Percentiles rank a stretch among this genome's conserved stretches.
These are phyloP conservation scores for Heterobasidion parviporum DNA, from an alignment of 1,284 basidiomycete species.

Conservation along the genomic window DNA sequence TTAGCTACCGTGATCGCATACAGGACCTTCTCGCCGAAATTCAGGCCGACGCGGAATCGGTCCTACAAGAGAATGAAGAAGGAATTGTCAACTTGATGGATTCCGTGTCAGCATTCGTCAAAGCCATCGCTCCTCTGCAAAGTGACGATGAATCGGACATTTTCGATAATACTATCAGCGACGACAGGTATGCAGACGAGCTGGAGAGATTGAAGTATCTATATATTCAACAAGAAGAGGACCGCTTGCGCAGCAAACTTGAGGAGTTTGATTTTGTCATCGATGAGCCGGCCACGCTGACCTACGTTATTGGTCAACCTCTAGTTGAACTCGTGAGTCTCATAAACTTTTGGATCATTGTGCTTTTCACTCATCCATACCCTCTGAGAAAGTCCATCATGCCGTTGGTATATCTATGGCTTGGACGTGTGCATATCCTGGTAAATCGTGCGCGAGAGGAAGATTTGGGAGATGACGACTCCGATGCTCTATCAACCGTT, in stretches of 20 bases:
- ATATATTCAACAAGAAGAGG: neutral
- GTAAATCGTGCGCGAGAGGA: neutral
- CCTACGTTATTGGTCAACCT: neutral
- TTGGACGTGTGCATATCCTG: neutral
- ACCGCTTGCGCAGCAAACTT: neutral
- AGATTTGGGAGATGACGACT: conserved; percentile 1
- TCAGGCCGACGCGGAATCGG: neutral
- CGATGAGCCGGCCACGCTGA: neutral
- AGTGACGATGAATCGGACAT: neutral
- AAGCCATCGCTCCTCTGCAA: neutral
- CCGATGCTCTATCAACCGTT: neutral
- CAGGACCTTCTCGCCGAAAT: neutral
- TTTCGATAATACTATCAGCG: neutral
- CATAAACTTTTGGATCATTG: too few species aligned
- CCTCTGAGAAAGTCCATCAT: neutral
- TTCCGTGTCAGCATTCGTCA: neutral
- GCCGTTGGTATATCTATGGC: conserved; percentile 1
- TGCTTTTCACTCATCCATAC: neutral
- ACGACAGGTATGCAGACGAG: neutral
- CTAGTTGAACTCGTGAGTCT: conserved; percentile 1
- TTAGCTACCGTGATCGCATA: neutral
- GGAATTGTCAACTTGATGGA: neutral
- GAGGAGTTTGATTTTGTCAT: neutral
- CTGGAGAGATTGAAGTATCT: neutral
- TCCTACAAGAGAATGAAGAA: neutral